Evolutionary conservation across 106 monocot genomes (phyloP), one percentile per base, ranked within the genome.

Genomic region (Platanthera guangdongensis): DNA sequence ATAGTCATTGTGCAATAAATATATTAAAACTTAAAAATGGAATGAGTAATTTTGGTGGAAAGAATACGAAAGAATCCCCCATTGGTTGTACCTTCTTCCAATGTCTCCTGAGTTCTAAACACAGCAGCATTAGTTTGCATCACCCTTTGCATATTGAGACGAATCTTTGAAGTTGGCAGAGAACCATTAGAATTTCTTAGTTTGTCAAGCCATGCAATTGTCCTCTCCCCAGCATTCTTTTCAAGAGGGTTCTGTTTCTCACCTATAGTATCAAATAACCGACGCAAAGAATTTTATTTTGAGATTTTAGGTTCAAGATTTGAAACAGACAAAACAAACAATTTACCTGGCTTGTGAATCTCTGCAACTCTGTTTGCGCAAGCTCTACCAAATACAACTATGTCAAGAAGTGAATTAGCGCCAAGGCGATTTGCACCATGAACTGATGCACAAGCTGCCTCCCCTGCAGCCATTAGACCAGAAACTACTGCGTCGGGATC

Each of bases 121-220:
- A 99, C 97, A 74, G 94, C 97, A 82, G 97, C 97, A 86, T 99
- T 92, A 82, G 84, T 99, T 80, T 99, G 91, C 97, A 99, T 99
- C 65, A 99, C 94, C n/a, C 97, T 62, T 72, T 99, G 97, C 97
- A 99, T 99, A 72, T 94, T 86, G 28, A 99, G 90, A 57, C 97
- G 91, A 59, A 99, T 85, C 72, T 99, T 92, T 74, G 97, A 99
- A 30, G 97, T 99, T 69, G 85, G 85, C 1, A 92, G 82, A 11
- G 94, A 90, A 57, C 97, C 94, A 85, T 94, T 90, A 51, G 97
- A 80, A 73, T 94, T 92, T 79, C 97, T 86, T 67, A 99, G 65
- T 83, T 94, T 91, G 80, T 99, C 97, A 45, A 99, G 64, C 94
- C 94, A 92, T 49, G 91, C 85, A 78, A 99, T 94, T 47, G 97